Conservation (phyloP, 768 basidiomycete genomes). For the Postia placenta region DNA sequence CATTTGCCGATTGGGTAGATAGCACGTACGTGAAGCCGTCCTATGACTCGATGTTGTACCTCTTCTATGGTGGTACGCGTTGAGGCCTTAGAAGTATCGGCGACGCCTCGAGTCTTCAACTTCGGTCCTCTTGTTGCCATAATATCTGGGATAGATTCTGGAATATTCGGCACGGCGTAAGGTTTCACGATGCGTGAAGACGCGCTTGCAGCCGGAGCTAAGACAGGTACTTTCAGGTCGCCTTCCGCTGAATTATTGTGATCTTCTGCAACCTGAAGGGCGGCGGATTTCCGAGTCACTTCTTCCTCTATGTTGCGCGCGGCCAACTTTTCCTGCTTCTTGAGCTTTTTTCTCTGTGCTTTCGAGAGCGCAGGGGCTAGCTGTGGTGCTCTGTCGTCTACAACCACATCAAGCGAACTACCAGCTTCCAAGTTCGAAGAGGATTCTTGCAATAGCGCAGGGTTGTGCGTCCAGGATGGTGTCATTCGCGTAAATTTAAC, state of each 20-base stretch:
- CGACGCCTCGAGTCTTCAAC: neutral
- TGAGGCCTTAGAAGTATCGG: neutral
- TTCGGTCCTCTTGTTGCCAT: neutral
- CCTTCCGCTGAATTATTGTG: neutral
- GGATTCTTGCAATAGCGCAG: neutral
- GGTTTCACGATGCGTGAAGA: neutral
- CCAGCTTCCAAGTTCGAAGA: neutral
- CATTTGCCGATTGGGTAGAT: neutral
- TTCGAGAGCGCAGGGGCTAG: neutral
- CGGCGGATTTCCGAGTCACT: neutral
- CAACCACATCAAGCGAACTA: neutral
- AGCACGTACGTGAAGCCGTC: neutral
- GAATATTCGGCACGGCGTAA: neutral
- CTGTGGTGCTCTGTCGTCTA: neutral
- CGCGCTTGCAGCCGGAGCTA: neutral
- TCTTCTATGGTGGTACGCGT: neutral
- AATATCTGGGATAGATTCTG: neutral
- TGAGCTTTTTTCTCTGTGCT: neutral
- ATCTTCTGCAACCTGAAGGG: neutral
- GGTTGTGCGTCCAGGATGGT: neutral
- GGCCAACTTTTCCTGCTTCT: neutral
- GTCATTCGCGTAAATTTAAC: neutral
- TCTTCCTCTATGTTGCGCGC: neutral
- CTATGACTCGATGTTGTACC: neutral
- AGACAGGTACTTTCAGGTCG: neutral